phyloP scores from a whole-genome alignment of 208 protist genomes.

The Porcisia deanei region DNA sequence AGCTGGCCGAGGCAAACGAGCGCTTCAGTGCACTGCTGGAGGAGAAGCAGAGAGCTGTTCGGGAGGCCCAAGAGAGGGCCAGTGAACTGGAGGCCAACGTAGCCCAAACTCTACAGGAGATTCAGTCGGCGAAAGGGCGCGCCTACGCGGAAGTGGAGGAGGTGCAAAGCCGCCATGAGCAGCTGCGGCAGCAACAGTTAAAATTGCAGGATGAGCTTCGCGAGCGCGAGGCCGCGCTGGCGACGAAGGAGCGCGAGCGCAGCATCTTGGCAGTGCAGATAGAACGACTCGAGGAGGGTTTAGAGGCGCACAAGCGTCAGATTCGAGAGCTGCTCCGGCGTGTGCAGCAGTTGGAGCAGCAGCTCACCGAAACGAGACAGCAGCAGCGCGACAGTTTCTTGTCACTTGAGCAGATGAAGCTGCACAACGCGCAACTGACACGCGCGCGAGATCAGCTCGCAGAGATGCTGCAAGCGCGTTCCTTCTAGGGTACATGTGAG shows the following conservation, averaged over 20 bases:
- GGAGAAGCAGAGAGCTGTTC: constrained; percentile 19
- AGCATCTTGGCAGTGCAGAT: constrained; percentile 39
- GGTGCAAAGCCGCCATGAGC: constrained; percentile 32
- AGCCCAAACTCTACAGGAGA: constrained; percentile 29
- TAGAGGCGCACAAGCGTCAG: constrained; percentile 61
- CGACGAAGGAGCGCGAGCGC: constrained; percentile 35
- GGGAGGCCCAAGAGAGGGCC: constrained; percentile 31
- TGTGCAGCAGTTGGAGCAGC: constrained; percentile 39
- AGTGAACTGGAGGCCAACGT: constrained; percentile 32
- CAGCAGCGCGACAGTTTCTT: constrained; percentile 46
- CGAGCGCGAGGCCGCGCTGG: constrained; percentile 27
- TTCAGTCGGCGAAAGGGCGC: constrained; percentile 29
- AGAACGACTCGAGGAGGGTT: constrained; percentile 47
- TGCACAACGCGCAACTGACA: constrained; percentile 51
- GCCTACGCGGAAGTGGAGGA: constrained; percentile 37
- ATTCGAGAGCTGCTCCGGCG: constrained; percentile 42
- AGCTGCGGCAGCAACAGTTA: constrained; percentile 26
- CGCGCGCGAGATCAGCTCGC: constrained; percentile 47
- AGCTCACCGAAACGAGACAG: constrained; percentile 43
- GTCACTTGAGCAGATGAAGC: constrained; percentile 54
- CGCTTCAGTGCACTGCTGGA: constrained; percentile 18
- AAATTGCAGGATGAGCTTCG: constrained; percentile 29
- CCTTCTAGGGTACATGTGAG: constrained; percentile 8
- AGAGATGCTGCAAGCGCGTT: constrained; percentile 34
- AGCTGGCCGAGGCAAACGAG: constrained; percentile 17